Percentiles rank a stretch among this genome's conserved stretches.
These are phyloP conservation scores for Suhomyces taliae DNA, from an alignment of 1,139 yeast species.

Conservation along the genomic window DNA sequence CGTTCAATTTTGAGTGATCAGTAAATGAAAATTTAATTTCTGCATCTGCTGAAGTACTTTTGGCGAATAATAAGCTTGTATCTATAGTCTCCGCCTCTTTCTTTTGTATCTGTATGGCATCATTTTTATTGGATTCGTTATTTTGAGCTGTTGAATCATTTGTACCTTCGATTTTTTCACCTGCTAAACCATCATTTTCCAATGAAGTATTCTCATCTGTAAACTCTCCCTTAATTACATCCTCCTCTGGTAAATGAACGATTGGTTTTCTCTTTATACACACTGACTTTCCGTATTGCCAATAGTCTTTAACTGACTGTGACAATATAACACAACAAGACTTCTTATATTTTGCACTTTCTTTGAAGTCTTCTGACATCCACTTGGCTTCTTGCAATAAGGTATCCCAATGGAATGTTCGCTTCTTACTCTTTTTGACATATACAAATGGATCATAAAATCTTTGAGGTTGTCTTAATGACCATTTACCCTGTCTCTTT, in stretches of 20 bases:
- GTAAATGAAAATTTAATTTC: slow-evolving; percentile 6
- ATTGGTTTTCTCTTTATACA: slow-evolving; percentile 54
- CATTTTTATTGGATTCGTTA: slow-evolving; percentile 11
- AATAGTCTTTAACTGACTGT: slow-evolving; percentile 71
- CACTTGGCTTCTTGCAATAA: slow-evolving; percentile 79
- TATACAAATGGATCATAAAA: slow-evolving; percentile 66
- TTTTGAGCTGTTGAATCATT: not conserved
- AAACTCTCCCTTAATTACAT: not conserved
- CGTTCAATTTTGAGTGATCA: slow-evolving; percentile 1
- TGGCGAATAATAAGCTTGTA: slow-evolving; percentile 6
- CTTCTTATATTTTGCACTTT: slow-evolving; percentile 64
- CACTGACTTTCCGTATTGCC: slow-evolving; percentile 70
- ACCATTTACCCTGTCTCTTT: slow-evolving; percentile 87
- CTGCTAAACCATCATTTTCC: not conserved
- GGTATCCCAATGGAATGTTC: slow-evolving; percentile 65
- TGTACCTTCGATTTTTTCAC: not conserved
- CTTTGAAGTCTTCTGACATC: slow-evolving; percentile 80
- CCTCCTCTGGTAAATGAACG: slow-evolving; percentile 19
- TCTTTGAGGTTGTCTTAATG: slow-evolving; percentile 78
- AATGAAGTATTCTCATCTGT: not conserved
- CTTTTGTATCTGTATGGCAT: not conserved
- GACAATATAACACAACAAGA: slow-evolving; percentile 73
- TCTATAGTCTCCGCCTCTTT: slow-evolving; percentile 8
- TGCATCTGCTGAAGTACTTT: slow-evolving; percentile 3
- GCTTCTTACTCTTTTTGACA: slow-evolving; percentile 30